Percentiles rank a stretch among this genome's conserved stretches.
These are phyloP conservation scores for Petunia axillaris DNA, from an alignment of 257 asterid genomes.

Conservation along the genomic window DNA sequence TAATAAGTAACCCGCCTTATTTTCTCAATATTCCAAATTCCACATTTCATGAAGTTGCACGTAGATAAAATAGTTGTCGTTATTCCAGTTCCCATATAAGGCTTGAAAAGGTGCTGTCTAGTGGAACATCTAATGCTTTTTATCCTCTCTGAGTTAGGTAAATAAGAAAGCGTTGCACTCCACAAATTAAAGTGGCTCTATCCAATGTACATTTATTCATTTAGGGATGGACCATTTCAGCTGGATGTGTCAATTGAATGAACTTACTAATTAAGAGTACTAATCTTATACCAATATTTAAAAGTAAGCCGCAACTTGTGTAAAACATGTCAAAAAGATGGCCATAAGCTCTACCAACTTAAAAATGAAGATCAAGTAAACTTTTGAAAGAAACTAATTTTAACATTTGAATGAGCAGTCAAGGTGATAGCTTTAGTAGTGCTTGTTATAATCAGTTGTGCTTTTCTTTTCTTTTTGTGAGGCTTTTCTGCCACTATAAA, in stretches of 20 bases:
- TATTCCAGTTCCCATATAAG: background rate
- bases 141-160: constrained; percentile 13
- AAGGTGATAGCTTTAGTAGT: background rate
- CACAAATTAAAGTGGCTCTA: background rate
- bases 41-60: no score
- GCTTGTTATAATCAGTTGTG: background rate
- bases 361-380: no score
- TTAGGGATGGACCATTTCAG: background rate
- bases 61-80: background rate
- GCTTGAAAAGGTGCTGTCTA: background rate
- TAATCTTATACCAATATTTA: background rate
- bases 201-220: background rate
- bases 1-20: no score
- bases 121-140: background rate
- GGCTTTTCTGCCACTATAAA: background rate
- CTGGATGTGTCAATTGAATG: background rate
- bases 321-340: constrained; percentile 5
- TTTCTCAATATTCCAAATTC: no score
- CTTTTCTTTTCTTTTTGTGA: background rate
- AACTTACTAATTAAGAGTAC: background rate
- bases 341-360: background rate
- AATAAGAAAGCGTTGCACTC: background rate
- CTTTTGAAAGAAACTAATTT: background rate
- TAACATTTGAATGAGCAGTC: background rate
- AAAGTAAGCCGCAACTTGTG: background rate